Evolutionary conservation across 345 rosid species (phyloP).

Genomic region (Anacardium occidentale): DNA sequence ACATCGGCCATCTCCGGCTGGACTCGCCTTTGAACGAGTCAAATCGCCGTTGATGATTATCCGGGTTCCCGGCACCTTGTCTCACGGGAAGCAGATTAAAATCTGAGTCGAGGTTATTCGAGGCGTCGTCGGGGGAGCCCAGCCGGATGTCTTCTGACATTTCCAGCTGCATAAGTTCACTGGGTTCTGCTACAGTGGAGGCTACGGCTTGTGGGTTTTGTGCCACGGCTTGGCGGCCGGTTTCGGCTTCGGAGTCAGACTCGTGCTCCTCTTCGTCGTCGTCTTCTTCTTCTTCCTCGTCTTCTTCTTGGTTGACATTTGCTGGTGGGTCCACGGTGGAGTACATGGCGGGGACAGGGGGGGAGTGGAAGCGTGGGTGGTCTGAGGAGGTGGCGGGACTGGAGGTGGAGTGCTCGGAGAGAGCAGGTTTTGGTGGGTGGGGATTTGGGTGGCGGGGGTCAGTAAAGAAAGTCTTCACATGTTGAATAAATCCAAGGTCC

Average conservation of each 20-base stretch:
- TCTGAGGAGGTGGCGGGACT: constrained; percentile 59
- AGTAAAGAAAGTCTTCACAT: constrained; percentile 57
- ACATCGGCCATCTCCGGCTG: constrained; percentile 47
- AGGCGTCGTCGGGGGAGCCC: constrained; percentile 79
- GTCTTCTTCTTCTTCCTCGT: constrained; percentile 32
- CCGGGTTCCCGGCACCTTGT: constrained; percentile 20
- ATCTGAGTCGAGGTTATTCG: constrained; percentile 64
- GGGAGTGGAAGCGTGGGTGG: constrained; percentile 42
- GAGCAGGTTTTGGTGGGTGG: constrained; percentile 64
- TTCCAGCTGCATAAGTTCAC: constrained; percentile 66
- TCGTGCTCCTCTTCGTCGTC: constrained; percentile 39
- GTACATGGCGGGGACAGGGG: constrained; percentile 31
- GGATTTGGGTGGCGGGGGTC: constrained; percentile 38
- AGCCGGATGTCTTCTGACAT: constrained; percentile 81
- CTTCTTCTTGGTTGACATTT: constrained; percentile 27
- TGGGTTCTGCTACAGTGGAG: constrained; percentile 42
- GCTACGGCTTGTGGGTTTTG: constrained; percentile 24
- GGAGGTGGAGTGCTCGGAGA: constrained; percentile 76
- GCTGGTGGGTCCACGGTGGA: constrained; percentile 29
- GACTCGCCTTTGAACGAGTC: constrained; percentile 51
- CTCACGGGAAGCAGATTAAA: constrained; percentile 37
- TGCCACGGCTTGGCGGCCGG: constrained; percentile 25
- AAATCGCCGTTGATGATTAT: constrained; percentile 32
- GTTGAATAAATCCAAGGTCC: constrained; percentile 51
- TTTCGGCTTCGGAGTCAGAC: constrained; percentile 43